Base-by-base conservation (phyloP, 140 eudicot species). In the Stevia rebaudiana region DNA sequence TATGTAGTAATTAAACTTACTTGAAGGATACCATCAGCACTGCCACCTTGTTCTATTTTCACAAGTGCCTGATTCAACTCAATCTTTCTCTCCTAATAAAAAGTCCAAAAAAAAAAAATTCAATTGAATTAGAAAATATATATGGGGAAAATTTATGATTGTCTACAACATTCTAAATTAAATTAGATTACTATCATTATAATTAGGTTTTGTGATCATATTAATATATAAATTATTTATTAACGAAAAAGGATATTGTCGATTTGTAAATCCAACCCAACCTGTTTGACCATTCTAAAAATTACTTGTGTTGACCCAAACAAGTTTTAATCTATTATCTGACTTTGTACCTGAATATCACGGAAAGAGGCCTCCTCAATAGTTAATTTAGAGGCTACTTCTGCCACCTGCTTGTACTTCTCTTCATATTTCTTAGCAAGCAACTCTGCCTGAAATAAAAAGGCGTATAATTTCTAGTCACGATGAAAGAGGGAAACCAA, bases 21-120 rank as follows among this genome's bases (percentile, higher is more conserved):
- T 90, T 92, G 95, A 75, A 92, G 98, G 76, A 92, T 88, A 63
- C 98, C 96, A 79, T 92, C 98, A 42, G 96, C 85, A 47, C 98
- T 92, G 73, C 96, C 98, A 81, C 98, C 98, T 65, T 92, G 98
- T 75, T 88, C 96, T 92, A 92, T 88, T 72, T 83, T 92, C 37
- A 68, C 82, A 16, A 92, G 83, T 36, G 98, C 98, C 67, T 92
- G 98, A 50, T 83, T 82, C 84, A 85, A 71, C 77, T 92, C 98
- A 82, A 68, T 77, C 80, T 92, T 87, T 60, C 98, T 81, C 81
- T 83, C 98, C 96, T 92, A 79, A 51, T n/a, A n/a, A 60, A 28
- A 37, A 46, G 68, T 53, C 47, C 81, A 43, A 16, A 70, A 83
- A 43, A 16, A 70, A 42, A 48, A 66, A 75, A 8, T 56, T 42